Evolutionary conservation across 352 stramenopile species (phyloP).

Genomic region (Globisporangium emineosum): DNA sequence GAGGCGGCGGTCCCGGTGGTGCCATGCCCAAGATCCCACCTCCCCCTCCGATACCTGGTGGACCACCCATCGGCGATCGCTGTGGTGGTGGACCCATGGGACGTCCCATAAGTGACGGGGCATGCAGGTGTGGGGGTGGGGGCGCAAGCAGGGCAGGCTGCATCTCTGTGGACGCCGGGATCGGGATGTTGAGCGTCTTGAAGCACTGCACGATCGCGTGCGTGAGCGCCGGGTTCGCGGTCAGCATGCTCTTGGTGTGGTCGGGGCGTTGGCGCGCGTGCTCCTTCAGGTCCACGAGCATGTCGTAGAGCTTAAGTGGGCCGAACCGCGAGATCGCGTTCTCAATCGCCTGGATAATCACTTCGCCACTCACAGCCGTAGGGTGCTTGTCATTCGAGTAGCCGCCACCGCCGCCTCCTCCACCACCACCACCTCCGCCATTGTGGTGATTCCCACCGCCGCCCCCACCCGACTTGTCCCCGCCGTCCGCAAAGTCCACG

Average conservation of each 20-base stretch:
- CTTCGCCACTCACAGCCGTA: slow-evolving; percentile 61
- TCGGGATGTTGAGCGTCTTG: slow-evolving; percentile 82
- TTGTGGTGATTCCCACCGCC: slow-evolving; percentile 22
- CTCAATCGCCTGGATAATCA: slow-evolving; percentile 79
- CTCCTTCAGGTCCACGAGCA: slow-evolving; percentile 77
- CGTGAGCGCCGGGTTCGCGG: slow-evolving; percentile 74
- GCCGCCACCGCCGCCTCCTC: slow-evolving; percentile 1
- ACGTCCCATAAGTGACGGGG: slow-evolving; percentile 13
- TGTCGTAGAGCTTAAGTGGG: slow-evolving; percentile 81
- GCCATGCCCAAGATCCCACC: slow-evolving; percentile 20
- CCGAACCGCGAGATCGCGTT: slow-evolving; percentile 61
- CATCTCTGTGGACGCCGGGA: slow-evolving; percentile 51
- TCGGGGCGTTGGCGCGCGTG: slow-evolving; percentile 74
- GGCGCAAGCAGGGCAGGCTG: slow-evolving; percentile 43
- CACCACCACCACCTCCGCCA: background rate
- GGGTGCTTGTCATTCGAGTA: slow-evolving; percentile 26
- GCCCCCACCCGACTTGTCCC: slow-evolving; percentile 45
- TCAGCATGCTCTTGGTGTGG: slow-evolving; percentile 71
- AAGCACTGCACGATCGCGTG: slow-evolving; percentile 85
- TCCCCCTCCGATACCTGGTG: slow-evolving; percentile 7
- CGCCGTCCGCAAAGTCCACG: slow-evolving; percentile 81
- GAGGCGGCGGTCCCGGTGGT: slow-evolving; percentile 25
- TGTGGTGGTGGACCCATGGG: slow-evolving; percentile 22
- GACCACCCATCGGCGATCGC: slow-evolving; percentile 19
- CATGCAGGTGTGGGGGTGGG: slow-evolving; percentile 10